Conservation (phyloP, 129 eudicot species). For the Flaveria bidentis region DNA sequence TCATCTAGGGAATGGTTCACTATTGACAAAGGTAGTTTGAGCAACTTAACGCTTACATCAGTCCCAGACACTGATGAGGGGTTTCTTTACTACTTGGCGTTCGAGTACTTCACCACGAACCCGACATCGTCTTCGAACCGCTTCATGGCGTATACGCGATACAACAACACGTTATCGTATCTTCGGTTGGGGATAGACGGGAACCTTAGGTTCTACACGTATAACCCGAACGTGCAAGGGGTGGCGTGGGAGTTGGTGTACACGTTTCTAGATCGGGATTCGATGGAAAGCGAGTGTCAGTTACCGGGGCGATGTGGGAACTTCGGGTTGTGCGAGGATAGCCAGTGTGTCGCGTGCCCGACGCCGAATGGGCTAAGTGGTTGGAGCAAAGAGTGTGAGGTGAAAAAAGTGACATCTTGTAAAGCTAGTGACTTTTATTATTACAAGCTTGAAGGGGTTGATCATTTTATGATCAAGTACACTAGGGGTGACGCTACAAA, state of each 20-base stretch:
- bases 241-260: slow-evolving; percentile 33
- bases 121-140: neutral
- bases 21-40: slow-evolving; percentile 26
- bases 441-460: slow-evolving; percentile 47
- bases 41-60: slow-evolving; percentile 30
- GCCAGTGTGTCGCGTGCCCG: slow-evolving; percentile 45
- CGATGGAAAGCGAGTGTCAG: slow-evolving; percentile 38
- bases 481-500: slow-evolving; percentile 44
- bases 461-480: slow-evolving; percentile 50
- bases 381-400: slow-evolving; percentile 37
- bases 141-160: slow-evolving; percentile 15
- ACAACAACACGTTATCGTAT: slow-evolving; percentile 36
- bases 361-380: slow-evolving; percentile 33
- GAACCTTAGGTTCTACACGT: slow-evolving; percentile 36
- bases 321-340: slow-evolving; percentile 37
- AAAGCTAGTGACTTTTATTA: slow-evolving; percentile 36
- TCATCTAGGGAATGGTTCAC: slow-evolving; percentile 27
- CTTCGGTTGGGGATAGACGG: slow-evolving; percentile 40
- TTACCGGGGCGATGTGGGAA: slow-evolving; percentile 41
- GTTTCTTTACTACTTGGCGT: slow-evolving; percentile 15
- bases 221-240: slow-evolving; percentile 19
- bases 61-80: slow-evolving; percentile 22
- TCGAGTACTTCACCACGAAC: slow-evolving; percentile 22
- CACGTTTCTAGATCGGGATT: slow-evolving; percentile 32
- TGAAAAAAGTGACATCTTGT: slow-evolving; percentile 33